Evolutionary conservation across 192 early-diverging fungal species (phyloP), one percentile per base, ranked within the genome.

Genomic region (Rhizophagus sp.): DNA sequence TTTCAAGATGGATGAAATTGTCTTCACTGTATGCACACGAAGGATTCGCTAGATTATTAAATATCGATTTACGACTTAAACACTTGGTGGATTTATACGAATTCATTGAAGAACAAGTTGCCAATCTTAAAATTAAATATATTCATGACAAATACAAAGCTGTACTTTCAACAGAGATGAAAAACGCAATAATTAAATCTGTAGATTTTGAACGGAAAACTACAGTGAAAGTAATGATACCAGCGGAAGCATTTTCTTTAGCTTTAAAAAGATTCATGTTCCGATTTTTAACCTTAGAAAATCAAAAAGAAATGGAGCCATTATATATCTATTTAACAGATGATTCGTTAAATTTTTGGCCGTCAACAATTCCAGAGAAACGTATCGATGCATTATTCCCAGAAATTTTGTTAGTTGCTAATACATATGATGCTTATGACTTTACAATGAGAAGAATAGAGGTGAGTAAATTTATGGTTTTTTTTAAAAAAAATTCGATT

Each of bases 41-140:
- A 22, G 68, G 34, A 19, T 30, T 79, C 22, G 15, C 12, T 36
- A 24, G 25, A 61, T 17, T 72, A 7, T 34, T 68, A 8, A 30
- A 57, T 47, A 22, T 50, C 5, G 34, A 47, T 11, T 39, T 79
- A 49, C 66, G 25, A 52, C 41, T 79, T 17, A 70, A 36, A 25
- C 78, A 79, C 19, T 13, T 79, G 25, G 69, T 79, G 2, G 66
- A 68, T 30, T 68, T 79, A 62, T 79, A 79, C 30, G 78, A 72
- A 13, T 27, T 70, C 3, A 22, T 71, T n/a, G 78, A 79, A 49
- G 67, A 79, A 12, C 39, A 62, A 39, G 78, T 79, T 8, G 66
- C 68, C 15, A 17, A 65, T 39, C 8, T 72, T 22, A 25, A 41
- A 39, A 30, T 79, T 4, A 39, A 72, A 36, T 57, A 15, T 30